phyloP scores from a whole-genome alignment of 768 basidiomycete genomes.

The Mycena latifolia region DNA sequence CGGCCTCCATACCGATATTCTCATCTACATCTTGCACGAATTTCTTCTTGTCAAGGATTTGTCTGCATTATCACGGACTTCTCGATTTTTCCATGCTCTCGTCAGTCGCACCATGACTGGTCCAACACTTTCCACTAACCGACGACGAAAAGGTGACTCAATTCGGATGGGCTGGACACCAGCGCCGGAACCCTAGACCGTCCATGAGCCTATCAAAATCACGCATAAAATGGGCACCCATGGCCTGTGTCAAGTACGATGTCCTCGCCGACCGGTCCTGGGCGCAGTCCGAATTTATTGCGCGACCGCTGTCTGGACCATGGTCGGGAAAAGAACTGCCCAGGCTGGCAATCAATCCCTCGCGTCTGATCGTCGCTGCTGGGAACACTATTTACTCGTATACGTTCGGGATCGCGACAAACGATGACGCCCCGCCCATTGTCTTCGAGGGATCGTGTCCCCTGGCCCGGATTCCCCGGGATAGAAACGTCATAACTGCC shows the following conservation, averaged over 20 bases:
- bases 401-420: conserved; percentile 51
- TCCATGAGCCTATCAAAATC: conserved; percentile 64
- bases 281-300: conserved; percentile 63
- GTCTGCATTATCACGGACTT: conserved; percentile 53
- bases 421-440: conserved; percentile 56
- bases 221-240: conserved; percentile 58
- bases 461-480: conserved; percentile 48
- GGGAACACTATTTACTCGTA: conserved; percentile 72
- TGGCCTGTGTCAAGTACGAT: conserved; percentile 62
- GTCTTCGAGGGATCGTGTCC: conserved; percentile 59
- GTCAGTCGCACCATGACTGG: conserved; percentile 53
- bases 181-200: conserved; percentile 63
- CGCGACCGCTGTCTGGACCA: conserved; percentile 70
- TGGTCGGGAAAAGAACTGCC: conserved; percentile 73
- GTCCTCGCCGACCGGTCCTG: conserved; percentile 66
- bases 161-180: conserved; percentile 70
- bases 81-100: conserved; percentile 52
- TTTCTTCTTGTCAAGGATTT: conserved; percentile 59
- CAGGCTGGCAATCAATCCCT: conserved; percentile 64
- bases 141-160: conserved; percentile 61
- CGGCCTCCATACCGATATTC: conserved; percentile 65
- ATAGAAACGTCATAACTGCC: conserved; percentile 65
- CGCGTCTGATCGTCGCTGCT: conserved; percentile 71
- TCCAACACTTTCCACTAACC: conserved; percentile 12
- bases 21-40: conserved; percentile 64